These are phyloP conservation scores for Blastobotrys aristatus DNA, from an alignment of 1,139 yeast genomes.

Conservation along the genomic window DNA sequence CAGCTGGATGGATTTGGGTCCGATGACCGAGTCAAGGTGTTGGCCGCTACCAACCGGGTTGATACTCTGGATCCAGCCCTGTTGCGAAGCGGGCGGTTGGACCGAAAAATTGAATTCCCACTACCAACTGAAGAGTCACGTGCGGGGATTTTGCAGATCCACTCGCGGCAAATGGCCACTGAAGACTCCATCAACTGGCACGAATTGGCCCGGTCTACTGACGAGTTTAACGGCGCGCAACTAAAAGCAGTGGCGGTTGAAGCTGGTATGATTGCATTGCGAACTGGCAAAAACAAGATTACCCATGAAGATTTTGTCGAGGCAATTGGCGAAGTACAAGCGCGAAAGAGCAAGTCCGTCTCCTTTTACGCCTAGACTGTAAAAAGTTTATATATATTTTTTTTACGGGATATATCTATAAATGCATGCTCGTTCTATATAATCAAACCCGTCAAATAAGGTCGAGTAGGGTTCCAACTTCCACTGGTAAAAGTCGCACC, in stretches of 20 bases:
- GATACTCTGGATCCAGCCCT: conserved; percentile 97
- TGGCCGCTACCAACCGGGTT: conserved; percentile 97
- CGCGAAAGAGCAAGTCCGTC: conserved; percentile 90
- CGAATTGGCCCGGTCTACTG: conserved; percentile 95
- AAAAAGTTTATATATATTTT: background rate
- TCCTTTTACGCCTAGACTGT: conserved; percentile 76
- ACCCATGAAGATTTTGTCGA: conserved; percentile 98
- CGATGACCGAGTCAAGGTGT: conserved; percentile 92
- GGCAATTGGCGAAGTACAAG: conserved; percentile 97
- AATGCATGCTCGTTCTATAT: background rate
- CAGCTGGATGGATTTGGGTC: conserved; percentile 98
- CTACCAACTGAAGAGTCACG: conserved; percentile 96
- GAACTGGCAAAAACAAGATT: conserved; percentile 87
- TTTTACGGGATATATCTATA: background rate
- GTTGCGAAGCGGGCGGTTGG: conserved; percentile 94
- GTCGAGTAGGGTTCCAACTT: background rate
- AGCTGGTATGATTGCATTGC: conserved; percentile 98
- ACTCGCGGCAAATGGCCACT: conserved; percentile 92
- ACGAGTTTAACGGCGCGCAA: conserved; percentile 98
- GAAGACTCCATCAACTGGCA: conserved; percentile 96
- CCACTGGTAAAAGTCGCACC: background rate
- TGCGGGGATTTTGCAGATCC: conserved; percentile 93
- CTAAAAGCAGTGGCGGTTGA: conserved; percentile 97
- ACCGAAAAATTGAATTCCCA: conserved; percentile 96
- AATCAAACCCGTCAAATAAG: conserved; percentile 3